Evolutionary conservation across 441 rosid species (phyloP).

Genomic region (Aleurites moluccanus): DNA sequence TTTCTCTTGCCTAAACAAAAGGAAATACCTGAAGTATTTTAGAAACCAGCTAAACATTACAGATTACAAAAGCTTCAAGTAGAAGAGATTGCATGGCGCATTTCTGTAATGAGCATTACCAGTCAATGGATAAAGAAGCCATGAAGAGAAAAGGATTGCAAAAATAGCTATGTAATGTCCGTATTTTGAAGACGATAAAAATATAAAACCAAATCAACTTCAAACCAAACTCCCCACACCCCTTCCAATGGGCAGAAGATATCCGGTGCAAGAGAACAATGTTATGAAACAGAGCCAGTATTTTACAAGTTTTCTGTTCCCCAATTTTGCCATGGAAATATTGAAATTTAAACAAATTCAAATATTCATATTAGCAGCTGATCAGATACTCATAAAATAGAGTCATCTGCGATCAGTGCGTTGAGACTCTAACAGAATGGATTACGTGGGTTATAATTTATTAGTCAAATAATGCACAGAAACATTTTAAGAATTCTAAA

Average conservation of each 20-base stretch:
- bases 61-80: not conserved
- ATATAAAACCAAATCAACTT: not conserved
- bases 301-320: conserved; percentile 8
- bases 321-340: not conserved
- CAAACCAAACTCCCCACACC: not conserved
- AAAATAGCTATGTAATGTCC: not conserved
- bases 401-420: not conserved
- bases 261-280: not conserved
- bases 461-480: not conserved
- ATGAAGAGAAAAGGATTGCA: not conserved
- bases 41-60: not conserved
- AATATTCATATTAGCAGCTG: not conserved
- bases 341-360: not conserved
- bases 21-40: conserved; percentile 7
- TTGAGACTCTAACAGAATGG: not conserved
- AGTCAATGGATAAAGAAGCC: not conserved
- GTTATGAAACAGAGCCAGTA: not conserved
- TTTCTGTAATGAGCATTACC: not conserved
- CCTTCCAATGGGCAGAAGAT: not conserved
- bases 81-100: not conserved
- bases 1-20: conserved; percentile 54
- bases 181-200: not conserved
- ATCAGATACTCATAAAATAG: not conserved
- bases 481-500: not conserved
- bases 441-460: too few species aligned